phyloP scores from a whole-genome alignment of 768 basidiomycete genomes.

The Crucibulum laeve region DNA sequence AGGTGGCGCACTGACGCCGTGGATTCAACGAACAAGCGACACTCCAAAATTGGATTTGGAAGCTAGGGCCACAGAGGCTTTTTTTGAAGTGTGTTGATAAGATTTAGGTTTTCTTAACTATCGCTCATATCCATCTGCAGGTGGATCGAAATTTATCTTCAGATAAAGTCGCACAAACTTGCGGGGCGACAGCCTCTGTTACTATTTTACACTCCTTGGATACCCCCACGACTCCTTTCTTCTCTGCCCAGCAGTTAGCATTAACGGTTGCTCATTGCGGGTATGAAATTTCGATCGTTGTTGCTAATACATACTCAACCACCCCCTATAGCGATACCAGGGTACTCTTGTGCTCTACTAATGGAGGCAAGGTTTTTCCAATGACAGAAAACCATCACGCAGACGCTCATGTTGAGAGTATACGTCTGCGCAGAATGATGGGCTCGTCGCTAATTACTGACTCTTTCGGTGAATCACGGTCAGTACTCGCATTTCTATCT shows the following conservation, averaged over 20 bases:
- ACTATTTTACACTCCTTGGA: conserved; percentile 91
- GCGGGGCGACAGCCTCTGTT: conserved; percentile 90
- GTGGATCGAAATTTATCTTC: conserved; percentile 72
- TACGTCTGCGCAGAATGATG: conserved; percentile 84
- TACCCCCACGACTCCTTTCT: conserved; percentile 75
- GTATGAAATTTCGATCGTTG: conserved; percentile 33
- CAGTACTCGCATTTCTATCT: conserved; percentile 12
- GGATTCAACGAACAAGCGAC: conserved; percentile 39
- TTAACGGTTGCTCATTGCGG: conserved; percentile 93
- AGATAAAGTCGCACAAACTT: conserved; percentile 64
- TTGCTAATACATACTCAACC: background rate
- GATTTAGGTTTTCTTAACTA: background rate
- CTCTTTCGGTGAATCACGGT: conserved; percentile 91
- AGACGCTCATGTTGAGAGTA: conserved; percentile 84
- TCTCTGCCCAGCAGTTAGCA: conserved; percentile 66
- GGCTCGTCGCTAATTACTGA: conserved; percentile 87
- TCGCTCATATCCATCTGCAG: conserved; percentile 28
- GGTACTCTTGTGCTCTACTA: conserved; percentile 73
- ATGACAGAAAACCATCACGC: conserved; percentile 97
- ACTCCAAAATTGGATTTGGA: conserved; percentile 62
- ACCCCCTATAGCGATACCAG: conserved; percentile 70
- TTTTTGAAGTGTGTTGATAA: conserved; percentile 66
- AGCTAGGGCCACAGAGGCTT: conserved; percentile 81
- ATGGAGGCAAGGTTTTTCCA: conserved; percentile 68
- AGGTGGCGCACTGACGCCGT: conserved; percentile 75